A percentile compares a stretch with the other conserved stretches of the same genome.
Evolutionary conservation across 2,329 filamentous ascomycete genomes (phyloP).

Genomic region (Aspergillus clavatus): DNA sequence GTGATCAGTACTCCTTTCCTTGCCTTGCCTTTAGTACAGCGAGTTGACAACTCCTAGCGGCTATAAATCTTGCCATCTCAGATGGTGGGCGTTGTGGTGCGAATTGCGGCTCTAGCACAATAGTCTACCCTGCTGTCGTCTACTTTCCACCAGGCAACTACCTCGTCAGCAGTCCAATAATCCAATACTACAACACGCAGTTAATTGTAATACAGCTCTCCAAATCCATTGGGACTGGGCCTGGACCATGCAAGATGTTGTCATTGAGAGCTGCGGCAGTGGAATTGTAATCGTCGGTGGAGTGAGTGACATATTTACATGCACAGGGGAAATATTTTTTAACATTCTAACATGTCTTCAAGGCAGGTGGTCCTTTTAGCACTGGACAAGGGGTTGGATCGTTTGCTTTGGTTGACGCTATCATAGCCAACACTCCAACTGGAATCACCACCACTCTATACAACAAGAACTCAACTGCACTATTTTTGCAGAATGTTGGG

Average conservation of each 20-base stretch:
- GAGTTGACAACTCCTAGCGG: too few relatives aligned
- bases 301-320: slow-evolving; percentile 6
- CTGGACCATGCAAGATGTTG: slow-evolving; percentile 49
- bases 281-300: slow-evolving; percentile 45
- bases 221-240: slow-evolving; percentile 56
- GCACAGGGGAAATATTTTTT: too few relatives aligned
- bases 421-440: slow-evolving; percentile 45
- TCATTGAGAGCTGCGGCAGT: slow-evolving; percentile 47
- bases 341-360: not conserved
- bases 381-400: slow-evolving; percentile 48
- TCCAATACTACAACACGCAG: slow-evolving; percentile 61
- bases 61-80: slow-evolving; percentile 49
- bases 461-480: slow-evolving; percentile 17
- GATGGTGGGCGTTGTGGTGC: slow-evolving; percentile 43
- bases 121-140: slow-evolving; percentile 48
- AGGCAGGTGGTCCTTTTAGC: slow-evolving; percentile 34
- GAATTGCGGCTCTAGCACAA: slow-evolving; percentile 38
- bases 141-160: slow-evolving; percentile 59
- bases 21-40: too few relatives aligned
- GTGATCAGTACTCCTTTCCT: too few relatives aligned
- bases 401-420: slow-evolving; percentile 51
- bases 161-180: slow-evolving; percentile 51
- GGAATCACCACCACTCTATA: slow-evolving; percentile 43
- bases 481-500: slow-evolving; percentile 17
- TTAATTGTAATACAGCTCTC: slow-evolving; percentile 51